These are phyloP conservation scores for Volvox carteri DNA, from an alignment of 163 green algal species.

Conservation along the genomic window DNA sequence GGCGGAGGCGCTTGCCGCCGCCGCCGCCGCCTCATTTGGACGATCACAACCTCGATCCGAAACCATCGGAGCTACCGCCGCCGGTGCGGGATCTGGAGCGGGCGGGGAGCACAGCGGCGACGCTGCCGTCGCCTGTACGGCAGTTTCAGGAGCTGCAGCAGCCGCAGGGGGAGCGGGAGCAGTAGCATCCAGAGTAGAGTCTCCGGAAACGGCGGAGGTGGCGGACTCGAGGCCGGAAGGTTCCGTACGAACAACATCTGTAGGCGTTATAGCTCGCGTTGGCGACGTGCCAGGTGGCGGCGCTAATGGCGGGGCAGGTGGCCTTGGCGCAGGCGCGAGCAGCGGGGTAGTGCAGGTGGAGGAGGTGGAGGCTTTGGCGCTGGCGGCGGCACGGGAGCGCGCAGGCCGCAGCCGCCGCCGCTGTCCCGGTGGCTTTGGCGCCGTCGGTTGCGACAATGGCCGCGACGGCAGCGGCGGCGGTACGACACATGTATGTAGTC, in stretches of 20 bases:
- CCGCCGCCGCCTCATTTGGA: no score
- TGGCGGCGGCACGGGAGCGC: background rate
- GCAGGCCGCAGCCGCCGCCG: background rate
- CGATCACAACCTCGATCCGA: no score
- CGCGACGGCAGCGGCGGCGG: background rate
- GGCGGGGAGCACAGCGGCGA: no score
- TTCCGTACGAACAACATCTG: no score
- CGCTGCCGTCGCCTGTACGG: background rate
- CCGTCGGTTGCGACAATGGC: no score
- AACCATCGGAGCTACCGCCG: background rate
- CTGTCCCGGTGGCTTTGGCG: background rate
- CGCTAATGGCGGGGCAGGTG: background rate
- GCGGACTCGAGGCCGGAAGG: background rate
- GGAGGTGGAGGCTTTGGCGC: conserved; percentile 15
- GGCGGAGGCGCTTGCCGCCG: background rate
- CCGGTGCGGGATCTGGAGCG: no score
- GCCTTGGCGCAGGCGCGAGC: no score
- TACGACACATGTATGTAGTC: background rate
- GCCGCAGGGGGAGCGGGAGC: background rate
- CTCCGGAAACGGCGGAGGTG: background rate
- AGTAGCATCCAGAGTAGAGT: background rate
- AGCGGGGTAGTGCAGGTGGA: conserved; percentile 8
- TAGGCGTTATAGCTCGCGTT: no score
- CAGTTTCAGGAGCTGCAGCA: background rate
- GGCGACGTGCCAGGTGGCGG: background rate